Evolutionary conservation across 2,329 filamentous ascomycete genomes (phyloP), one percentile per base, ranked within the genome.

Genomic region (Monosporascus sp.): DNA sequence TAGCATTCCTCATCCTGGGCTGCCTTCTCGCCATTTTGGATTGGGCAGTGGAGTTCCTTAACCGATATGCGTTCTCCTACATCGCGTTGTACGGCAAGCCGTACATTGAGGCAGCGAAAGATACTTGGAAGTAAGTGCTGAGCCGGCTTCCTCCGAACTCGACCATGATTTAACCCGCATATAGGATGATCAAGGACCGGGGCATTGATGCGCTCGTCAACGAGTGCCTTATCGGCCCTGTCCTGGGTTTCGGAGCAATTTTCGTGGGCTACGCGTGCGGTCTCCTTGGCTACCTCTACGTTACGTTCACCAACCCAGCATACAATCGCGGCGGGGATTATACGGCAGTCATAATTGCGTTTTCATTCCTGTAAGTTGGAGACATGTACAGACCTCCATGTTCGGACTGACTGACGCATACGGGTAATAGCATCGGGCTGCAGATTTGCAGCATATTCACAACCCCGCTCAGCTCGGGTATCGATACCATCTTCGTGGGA

Each of bases 371-470:
- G 45, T 48, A 52, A 52, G 37, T 41, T 46, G n/a, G 44, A 5
- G 6, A 15, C 35, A 20, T 35, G 24, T 18, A 47, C 54, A 52
- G 54, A 48, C n/a, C 24, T 22, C 4, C 45, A 22, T 35, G 15
- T 22, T 7, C 47, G 52, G 47, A 66, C 63, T 65, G 37, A 63
- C 68, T 18, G 62, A 66, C 22, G 61, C 65, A 9, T 65, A 67
- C 48, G 77, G 90, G 31, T 0, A 96, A 97, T 73, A 74, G 97
- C 50, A 92, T 97, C 58, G 93, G 93, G 6, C 73, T 96, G 59
- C 93, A 97, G 69, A 88, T 97, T 55, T 88, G 87, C 68, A 88
- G 95, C 69, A 83, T 96, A 58, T 95, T 97, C 72, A 89, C 93
- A 37, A 93, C 89, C 0, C 93, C 93, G 1, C 77, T 97, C 52